Base-by-base conservation (phyloP, 768 basidiomycete genomes). In the Lentinula aciculospora region DNA sequence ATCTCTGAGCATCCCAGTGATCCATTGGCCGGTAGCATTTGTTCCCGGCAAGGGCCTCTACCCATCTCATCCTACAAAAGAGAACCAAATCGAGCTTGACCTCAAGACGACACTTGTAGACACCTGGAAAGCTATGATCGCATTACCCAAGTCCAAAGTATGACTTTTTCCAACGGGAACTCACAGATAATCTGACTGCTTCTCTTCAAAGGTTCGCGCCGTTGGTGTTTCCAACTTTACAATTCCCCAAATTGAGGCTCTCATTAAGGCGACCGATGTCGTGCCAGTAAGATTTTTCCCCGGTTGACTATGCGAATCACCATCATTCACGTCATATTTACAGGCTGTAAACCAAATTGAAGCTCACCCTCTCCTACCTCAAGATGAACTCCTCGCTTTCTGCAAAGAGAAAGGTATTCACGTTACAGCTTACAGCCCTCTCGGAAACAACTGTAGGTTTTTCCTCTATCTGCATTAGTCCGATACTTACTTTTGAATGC, bases 141-240 rank as follows among this genome's bases (percentile, higher is more conserved):
- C 76, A 39, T 80, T 94, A 10, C 81, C 78, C 13, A 81, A 85
- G 66, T 81, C 82, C 59, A 94, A 93, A 78, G 88, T 84, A 57
- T 32, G 54, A 63, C n/a, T 15, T 21, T 42, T 49, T 13, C 45
- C 37, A 8, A 10, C 6, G 54, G 23, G 37, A 25, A n/a, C 25
- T 32, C 23, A 37, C 54, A 21, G 55, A 31, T 23, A 17, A 21
- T 46, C 57, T 44, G 59, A 50, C 29, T 42, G 23, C 27, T 56
- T 58, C 28, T 42, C 15, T 7, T 19, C 58, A 85, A 19, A 42
- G 82, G 87, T 87, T 67, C 79, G 74, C 66, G 77, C 81, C 1
- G 74, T 94, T 61, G 92, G 92, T 56, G 90, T 95, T 4, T 89
- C 87, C 64, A 94, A 94, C 81, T 92, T 91, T 72, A 83, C 80